Evolutionary conservation across 2,329 filamentous ascomycete species (phyloP), one percentile per base, ranked within the genome.

Genomic region (Trichoderma sp.): DNA sequence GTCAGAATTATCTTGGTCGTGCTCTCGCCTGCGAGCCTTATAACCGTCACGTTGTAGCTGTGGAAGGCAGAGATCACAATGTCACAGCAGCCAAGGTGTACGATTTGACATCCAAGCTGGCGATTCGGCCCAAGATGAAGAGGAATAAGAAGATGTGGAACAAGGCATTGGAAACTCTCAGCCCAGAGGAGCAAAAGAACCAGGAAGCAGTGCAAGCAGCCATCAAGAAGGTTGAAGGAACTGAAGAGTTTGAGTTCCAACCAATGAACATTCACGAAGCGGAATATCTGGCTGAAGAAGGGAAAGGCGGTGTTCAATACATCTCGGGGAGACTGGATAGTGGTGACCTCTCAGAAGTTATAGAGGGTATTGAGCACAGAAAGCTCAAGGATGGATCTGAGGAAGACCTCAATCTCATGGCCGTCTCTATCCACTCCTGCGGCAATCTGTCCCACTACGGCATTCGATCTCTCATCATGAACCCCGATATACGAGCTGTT

Each of bases 371-470:
- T 47, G 81, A 88, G 71, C 69, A 17, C 77, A 50, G 66, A 50
- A 74, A 77, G 47, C 26, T 20, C 5, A 73, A 71, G 39, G 66
- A 43, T 43, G 26, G 47, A 26, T 73, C 75, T 32, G 74, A 76
- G 58, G 77, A 81, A 71, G 81, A 85, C 15, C 83, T 85, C 73
- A 83, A 82, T 11, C 85, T 97, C 47, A 94, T 98, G 91, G 93
- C 95, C 17, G 91, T 98, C 34, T 98, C 96, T 0, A 93, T 99
- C 20, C 96, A 99, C 81, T 98, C 95, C 0, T 99, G 96, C 79
- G 96, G 96, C 32, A 98, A 99, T 76, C 89, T 99, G n/a, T 92
- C 97, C 0, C 96, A 99, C 80, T 95, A 97, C 79, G 96, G 93
- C 11, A 91, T 99, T 71, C 91, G 93, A 15, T 97, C 95, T 0